phyloP scores from a whole-genome alignment of 2,329 filamentous ascomycete species.

The Lecanicillium sp. region DNA sequence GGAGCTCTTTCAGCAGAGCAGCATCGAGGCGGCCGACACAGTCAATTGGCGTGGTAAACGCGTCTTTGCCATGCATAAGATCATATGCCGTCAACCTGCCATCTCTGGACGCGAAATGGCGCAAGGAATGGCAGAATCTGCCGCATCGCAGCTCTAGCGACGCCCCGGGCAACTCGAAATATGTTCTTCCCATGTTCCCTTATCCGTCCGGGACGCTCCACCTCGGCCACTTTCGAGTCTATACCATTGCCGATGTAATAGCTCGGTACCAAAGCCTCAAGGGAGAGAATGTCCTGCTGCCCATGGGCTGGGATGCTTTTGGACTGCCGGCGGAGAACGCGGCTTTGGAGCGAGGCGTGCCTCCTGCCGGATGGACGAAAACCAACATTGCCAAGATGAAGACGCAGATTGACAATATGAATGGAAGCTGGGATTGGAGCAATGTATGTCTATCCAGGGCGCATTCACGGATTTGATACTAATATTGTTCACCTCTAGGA shows the following conservation, averaged over 20 bases:
- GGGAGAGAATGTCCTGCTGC: conserved; percentile 68
- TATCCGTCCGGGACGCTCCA: conserved; percentile 85
- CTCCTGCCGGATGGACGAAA: conserved; percentile 72
- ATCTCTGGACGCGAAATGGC: conserved; percentile 25
- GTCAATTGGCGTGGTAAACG: no score
- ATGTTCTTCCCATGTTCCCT: conserved; percentile 86
- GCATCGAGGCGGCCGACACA: no score
- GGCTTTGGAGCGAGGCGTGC: conserved; percentile 72
- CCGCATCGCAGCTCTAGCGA: conserved; percentile 11
- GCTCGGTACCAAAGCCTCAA: conserved; percentile 69
- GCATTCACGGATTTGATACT: conserved; percentile 9
- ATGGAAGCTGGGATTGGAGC: conserved; percentile 77
- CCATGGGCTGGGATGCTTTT: conserved; percentile 96
- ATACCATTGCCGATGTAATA: conserved; percentile 82
- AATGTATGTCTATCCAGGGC: conserved; percentile 48
- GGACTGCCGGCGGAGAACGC: conserved; percentile 88
- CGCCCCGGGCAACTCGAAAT: conserved; percentile 37
- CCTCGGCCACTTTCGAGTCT: conserved; percentile 80
- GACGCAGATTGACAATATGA: conserved; percentile 69
- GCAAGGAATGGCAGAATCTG: conserved; percentile 13
- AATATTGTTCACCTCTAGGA: conserved; percentile 44
- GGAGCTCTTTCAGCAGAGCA: no score
- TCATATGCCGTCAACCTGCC: conserved; percentile 39
- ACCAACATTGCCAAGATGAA: conserved; percentile 82
- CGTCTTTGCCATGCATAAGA: conserved; percentile 11